Evolutionary conservation across 805 yeast species (phyloP).

Genomic region (Sugiyamaella americana): DNA sequence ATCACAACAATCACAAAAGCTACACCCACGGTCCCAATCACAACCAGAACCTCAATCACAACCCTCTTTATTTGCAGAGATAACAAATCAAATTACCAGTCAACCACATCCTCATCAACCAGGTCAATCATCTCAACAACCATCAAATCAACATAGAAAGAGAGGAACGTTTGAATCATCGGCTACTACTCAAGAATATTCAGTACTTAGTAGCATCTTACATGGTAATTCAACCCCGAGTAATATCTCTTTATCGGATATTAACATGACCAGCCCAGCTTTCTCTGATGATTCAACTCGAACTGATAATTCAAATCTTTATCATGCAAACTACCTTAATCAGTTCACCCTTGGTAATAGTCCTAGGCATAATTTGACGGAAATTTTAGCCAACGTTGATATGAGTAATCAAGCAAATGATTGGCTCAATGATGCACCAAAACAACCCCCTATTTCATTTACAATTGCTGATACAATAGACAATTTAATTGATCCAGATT

Average conservation of each 20-base stretch:
- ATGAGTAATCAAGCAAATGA: constrained; percentile 10
- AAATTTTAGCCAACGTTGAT: constrained; percentile 14
- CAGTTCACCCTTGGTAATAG: constrained; percentile 16
- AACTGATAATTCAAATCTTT: background rate
- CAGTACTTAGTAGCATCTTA: constrained; percentile 31
- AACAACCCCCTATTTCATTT: constrained; percentile 25
- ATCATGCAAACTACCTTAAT: constrained; percentile 9
- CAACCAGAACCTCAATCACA: background rate
- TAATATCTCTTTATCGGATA: background rate
- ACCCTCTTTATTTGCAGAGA: too few species aligned
- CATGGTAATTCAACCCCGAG: constrained; percentile 9
- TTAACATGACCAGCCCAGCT: constrained; percentile 15
- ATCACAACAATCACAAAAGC: background rate
- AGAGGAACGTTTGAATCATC: constrained; percentile 25
- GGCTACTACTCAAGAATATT: constrained; percentile 34
- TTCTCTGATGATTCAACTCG: constrained; percentile 15
- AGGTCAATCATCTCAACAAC: background rate
- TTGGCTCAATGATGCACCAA: constrained; percentile 20
- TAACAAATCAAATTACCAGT: background rate
- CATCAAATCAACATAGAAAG: background rate
- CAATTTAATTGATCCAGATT: background rate
- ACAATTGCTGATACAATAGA: constrained; percentile 19
- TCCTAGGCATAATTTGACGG: constrained; percentile 8
- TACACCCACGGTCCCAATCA: too few species aligned
- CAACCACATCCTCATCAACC: background rate